These are phyloP conservation scores for Phaeosphaeria sp. DNA, from an alignment of 2,329 filamentous ascomycete species.

Conservation along the genomic window DNA sequence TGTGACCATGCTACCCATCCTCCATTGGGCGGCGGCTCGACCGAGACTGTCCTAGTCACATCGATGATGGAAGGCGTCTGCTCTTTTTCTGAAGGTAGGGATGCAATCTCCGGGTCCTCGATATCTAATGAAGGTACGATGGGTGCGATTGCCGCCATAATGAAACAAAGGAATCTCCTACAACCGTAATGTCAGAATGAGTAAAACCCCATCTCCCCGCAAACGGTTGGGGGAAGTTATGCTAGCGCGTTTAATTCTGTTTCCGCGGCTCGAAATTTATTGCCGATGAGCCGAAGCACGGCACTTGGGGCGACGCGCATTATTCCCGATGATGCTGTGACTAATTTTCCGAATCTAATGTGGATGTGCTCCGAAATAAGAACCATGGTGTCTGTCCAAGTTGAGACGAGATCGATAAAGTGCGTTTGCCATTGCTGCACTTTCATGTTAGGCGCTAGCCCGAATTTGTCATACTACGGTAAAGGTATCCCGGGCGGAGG, in stretches of 20 bases:
- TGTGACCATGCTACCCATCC: constrained; percentile 54
- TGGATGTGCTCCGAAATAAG: not conserved
- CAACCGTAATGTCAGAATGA: not conserved
- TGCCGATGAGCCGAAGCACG: not conserved
- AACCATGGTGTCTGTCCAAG: not conserved
- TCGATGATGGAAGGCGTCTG: constrained; percentile 1
- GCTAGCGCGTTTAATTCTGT: not conserved
- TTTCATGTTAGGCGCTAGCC: not conserved
- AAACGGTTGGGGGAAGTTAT: not conserved
- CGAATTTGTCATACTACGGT: not conserved
- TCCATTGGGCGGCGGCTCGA: constrained; percentile 47
- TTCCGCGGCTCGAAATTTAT: not conserved
- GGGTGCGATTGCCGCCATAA: not conserved
- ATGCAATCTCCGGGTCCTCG: not conserved
- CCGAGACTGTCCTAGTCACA: constrained; percentile 11
- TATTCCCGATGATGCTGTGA: not conserved
- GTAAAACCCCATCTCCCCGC: not conserved
- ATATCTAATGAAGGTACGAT: not conserved
- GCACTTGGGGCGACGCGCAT: not conserved
- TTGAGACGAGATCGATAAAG: not conserved
- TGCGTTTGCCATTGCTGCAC: not conserved
- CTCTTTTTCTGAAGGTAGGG: not conserved
- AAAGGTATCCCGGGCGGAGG: too few relatives aligned
- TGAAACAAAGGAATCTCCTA: not conserved
- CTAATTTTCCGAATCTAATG: not conserved